Base-by-base conservation (phyloP, 352 stramenopile species). In the Globisporangium nagaii region DNA sequence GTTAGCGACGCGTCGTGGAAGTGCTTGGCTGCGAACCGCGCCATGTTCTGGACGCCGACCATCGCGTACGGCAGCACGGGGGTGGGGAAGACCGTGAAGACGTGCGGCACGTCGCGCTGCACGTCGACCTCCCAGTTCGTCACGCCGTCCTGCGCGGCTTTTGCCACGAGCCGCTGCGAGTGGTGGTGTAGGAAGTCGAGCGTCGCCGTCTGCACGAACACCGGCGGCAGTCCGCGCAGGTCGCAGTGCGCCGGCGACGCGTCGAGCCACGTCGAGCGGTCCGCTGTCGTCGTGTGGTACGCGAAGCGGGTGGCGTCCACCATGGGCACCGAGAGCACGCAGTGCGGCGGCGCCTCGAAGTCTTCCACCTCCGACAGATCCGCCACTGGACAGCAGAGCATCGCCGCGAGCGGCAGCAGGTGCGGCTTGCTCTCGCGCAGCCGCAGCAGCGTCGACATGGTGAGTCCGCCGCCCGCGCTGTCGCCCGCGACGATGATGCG, bases 21-120 rank as follows among this genome's bases (percentile, higher is more conserved):
- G 27, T 70, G 69, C 17, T 55, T 56, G 8, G 59, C 65, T 8
- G 74, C 63, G 41, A 86, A 88, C 10, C 25, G 63, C 4, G 70
- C 73, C 46, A 84, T 68, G 28, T 51, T 53, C 5, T 75, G 34
- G 8, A 85, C 64, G 2, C 73, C 78, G 7, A 75, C 63, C 17
- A 63, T 67, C 10, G 72, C 71, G 36, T 84, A 59, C 3, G 79
- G 75, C 37, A 89, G 57, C 27, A 83, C 58, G 12, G 64, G 59
- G 19, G 72, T 63, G 1, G 75, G 75, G 30, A 84, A 75, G 1
- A 75, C 45, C 3, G 66, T 79, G 66, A 89, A 89, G 8, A 83
- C 72, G 45, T 89, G 79, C 3, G 75, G 73, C 63, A 89, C 79
- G 58, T 70, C 66, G 2, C 45, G 25, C 35, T 86, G 75, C 22